A percentile compares a stretch with the other conserved stretches of the same genome.
phyloP scores from a whole-genome alignment of 805 yeast species.

The Myxozyma mucilagina region DNA sequence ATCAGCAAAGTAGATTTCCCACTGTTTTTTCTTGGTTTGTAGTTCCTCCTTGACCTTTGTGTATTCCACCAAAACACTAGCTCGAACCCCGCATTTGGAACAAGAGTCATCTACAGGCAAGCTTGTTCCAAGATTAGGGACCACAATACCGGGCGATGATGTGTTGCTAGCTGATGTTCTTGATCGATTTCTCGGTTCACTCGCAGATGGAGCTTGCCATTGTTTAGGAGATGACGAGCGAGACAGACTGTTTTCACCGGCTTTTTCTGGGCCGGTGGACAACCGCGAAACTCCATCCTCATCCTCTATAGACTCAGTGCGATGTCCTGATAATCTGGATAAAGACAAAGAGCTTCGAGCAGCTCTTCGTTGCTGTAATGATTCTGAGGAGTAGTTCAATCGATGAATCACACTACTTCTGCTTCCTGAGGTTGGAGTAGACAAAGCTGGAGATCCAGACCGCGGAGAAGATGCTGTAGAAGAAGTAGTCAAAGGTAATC shows the following conservation, averaged over 20 bases:
- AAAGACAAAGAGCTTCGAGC: constrained; percentile 4
- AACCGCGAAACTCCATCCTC: neutral
- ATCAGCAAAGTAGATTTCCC: constrained; percentile 23
- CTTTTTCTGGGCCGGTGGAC: neutral
- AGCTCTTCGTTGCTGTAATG: constrained; percentile 13
- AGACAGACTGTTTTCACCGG: neutral
- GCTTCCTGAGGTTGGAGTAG: neutral
- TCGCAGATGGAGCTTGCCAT: neutral
- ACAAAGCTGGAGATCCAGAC: neutral
- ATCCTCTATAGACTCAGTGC: neutral
- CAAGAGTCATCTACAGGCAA: constrained; percentile 11
- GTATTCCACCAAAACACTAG: constrained; percentile 17
- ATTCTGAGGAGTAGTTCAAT: neutral
- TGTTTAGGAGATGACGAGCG: neutral
- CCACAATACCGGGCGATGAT: neutral
- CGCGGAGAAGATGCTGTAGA: neutral
- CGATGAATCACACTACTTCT: neutral
- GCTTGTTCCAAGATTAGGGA: neutral
- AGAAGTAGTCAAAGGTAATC: neutral
- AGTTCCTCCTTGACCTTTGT: constrained; percentile 22
- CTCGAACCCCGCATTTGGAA: constrained; percentile 21
- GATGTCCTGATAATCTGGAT: neutral
- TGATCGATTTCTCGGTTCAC: neutral
- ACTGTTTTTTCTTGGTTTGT: constrained; percentile 18
- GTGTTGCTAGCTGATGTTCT: neutral